A percentile compares a stretch with the other conserved stretches of the same genome.
phyloP scores from a whole-genome alignment of 495 filamentous ascomycete genomes.

The Clavariopsis aquatica region DNA sequence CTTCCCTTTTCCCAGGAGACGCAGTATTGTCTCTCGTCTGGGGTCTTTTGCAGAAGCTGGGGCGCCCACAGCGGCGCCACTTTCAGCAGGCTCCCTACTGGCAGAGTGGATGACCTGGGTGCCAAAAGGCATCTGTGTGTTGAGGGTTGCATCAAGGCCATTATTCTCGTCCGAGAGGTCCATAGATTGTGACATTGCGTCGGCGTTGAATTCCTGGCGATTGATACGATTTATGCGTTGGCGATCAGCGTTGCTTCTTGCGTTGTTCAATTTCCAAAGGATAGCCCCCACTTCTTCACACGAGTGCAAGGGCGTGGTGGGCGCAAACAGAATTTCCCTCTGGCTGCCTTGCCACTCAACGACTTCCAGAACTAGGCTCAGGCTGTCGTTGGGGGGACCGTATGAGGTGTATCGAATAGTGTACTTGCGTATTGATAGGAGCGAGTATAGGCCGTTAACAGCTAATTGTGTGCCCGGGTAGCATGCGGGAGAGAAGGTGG shows the following conservation, averaged over 20 bases:
- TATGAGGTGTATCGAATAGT: slow-evolving; percentile 13
- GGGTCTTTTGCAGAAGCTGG: no score
- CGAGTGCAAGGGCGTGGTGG: neutral
- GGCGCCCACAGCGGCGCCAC: neutral
- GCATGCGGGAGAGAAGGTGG: slow-evolving; percentile 5
- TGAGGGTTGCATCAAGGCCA: neutral
- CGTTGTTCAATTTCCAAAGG: neutral
- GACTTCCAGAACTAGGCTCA: slow-evolving; percentile 15
- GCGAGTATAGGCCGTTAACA: neutral
- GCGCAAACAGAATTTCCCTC: neutral
- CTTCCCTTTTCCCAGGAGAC: no score
- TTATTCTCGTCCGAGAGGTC: neutral
- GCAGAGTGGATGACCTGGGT: slow-evolving; percentile 13
- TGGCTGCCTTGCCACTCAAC: slow-evolving; percentile 15
- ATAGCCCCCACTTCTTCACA: neutral
- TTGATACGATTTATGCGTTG: neutral
- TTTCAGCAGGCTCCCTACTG: neutral
- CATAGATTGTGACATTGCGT: neutral
- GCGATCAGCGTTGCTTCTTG: neutral
- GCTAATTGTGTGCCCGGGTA: slow-evolving; percentile 1
- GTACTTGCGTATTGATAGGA: slow-evolving; percentile 15
- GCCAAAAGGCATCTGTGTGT: slow-evolving; percentile 20
- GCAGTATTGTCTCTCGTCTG: neutral
- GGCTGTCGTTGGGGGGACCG: slow-evolving; percentile 8
- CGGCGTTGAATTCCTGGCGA: neutral